phyloP scores from a whole-genome alignment of 371 early-diverging fungal species.

The Mucor lusitanicus region DNA sequence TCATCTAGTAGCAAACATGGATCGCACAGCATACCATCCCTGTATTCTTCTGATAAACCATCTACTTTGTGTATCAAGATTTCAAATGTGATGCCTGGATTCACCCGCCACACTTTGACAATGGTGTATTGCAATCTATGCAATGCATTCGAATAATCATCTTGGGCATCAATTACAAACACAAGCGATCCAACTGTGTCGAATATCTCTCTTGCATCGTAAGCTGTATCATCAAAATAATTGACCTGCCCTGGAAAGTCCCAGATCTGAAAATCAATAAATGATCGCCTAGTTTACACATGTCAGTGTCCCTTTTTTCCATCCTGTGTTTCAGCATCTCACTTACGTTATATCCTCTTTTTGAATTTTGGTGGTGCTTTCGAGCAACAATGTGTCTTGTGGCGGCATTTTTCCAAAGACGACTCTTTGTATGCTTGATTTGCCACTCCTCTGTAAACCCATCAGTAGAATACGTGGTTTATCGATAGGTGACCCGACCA shows the following conservation, averaged over 20 bases:
- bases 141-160: slow-evolving; percentile 83
- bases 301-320: not conserved
- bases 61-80: slow-evolving; percentile 96
- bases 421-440: slow-evolving; percentile 88
- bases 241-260: slow-evolving; percentile 93
- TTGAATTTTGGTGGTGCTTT: slow-evolving; percentile 77
- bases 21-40: slow-evolving; percentile 63
- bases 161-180: slow-evolving; percentile 94
- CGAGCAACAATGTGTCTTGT: slow-evolving; percentile 87
- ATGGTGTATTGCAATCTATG: slow-evolving; percentile 74
- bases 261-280: slow-evolving; percentile 87
- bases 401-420: slow-evolving; percentile 92
- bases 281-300: slow-evolving; percentile 58
- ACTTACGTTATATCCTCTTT: slow-evolving; percentile 71
- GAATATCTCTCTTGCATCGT: slow-evolving; percentile 74
- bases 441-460: slow-evolving; percentile 84
- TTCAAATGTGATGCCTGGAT: slow-evolving; percentile 86
- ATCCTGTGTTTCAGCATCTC: not conserved
- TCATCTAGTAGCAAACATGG: not conserved
- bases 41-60: slow-evolving; percentile 91
- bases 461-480: slow-evolving; percentile 65
- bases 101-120: slow-evolving; percentile 72
- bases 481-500: slow-evolving; percentile 21
- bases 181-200: slow-evolving; percentile 78
- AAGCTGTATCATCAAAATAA: slow-evolving; percentile 67